Conservation (phyloP, 148 eudicot species). For the Chenopodium formosanum region DNA sequence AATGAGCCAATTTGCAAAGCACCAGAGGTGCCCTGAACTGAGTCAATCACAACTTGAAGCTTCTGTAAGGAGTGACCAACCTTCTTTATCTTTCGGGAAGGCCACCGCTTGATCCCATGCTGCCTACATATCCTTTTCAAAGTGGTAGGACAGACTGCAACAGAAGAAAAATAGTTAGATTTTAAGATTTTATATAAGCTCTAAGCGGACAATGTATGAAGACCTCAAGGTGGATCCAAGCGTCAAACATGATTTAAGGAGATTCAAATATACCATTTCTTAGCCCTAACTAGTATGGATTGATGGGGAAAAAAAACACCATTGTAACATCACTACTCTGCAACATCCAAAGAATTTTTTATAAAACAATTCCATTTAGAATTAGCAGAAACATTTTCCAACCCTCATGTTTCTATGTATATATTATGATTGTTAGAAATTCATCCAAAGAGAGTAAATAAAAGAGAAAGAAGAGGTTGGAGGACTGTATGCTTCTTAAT, state of each 20-base stretch:
- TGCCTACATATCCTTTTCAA: conserved; percentile 94
- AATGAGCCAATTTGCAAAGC: conserved; percentile 71
- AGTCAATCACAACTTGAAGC: conserved; percentile 81
- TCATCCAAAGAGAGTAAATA: background rate
- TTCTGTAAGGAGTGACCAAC: conserved; percentile 87
- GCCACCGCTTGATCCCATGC: conserved; percentile 92
- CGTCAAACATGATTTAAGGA: background rate
- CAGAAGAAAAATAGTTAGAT: conserved; percentile 14
- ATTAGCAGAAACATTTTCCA: no score
- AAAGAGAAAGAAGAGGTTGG: background rate
- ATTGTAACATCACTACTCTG: no score
- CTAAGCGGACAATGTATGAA: background rate
- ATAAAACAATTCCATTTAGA: no score
- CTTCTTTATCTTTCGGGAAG: conserved; percentile 88
- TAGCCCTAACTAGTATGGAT: no score
- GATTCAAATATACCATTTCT: no score
- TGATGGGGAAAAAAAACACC: no score
- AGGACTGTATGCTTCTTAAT: no score
- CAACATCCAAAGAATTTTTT: no score
- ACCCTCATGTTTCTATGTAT: no score
- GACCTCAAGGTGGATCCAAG: background rate
- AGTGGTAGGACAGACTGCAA: conserved; percentile 90
- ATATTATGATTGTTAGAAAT: background rate
- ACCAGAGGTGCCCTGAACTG: conserved; percentile 80
- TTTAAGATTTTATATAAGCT: background rate